Percentiles rank a stretch among this genome's conserved stretches.
phyloP scores from a whole-genome alignment of 805 yeast genomes.

The Barnettozyma populi region DNA sequence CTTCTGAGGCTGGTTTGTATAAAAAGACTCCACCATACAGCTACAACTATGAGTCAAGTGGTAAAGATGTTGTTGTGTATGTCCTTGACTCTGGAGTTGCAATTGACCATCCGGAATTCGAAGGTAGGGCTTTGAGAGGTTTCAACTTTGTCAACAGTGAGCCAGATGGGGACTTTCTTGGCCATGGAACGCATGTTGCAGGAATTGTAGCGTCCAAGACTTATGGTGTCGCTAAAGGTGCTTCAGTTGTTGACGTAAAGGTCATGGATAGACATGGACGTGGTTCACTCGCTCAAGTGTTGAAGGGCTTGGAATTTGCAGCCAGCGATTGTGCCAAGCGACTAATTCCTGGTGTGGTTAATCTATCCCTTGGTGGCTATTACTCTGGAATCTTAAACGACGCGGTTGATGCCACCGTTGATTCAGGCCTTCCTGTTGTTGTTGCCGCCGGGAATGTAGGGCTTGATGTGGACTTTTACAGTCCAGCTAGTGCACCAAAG shows the following conservation, averaged over 20 bases:
- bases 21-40: conserved; percentile 8
- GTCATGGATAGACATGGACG: conserved; percentile 61
- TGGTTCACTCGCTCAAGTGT: conserved; percentile 57
- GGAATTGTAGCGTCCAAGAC: conserved; percentile 76
- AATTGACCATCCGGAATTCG: conserved; percentile 52
- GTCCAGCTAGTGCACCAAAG: conserved; percentile 74
- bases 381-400: conserved; percentile 58
- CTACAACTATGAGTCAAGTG: conserved; percentile 47
- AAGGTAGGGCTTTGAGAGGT: conserved; percentile 56
- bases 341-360: conserved; percentile 51
- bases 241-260: conserved; percentile 60
- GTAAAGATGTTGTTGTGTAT: conserved; percentile 64
- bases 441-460: conserved; percentile 86
- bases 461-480: conserved; percentile 64
- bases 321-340: conserved; percentile 42
- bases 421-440: conserved; percentile 63
- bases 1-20: background rate
- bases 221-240: conserved; percentile 78
- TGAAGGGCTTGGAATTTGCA: conserved; percentile 61
- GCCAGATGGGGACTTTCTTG: conserved; percentile 47
- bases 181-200: conserved; percentile 94
- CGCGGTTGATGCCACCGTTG: conserved; percentile 69
- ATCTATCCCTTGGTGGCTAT: conserved; percentile 74
- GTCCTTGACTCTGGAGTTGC: conserved; percentile 78
- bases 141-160: conserved; percentile 50